These are phyloP conservation scores for Penicillium flavigenum DNA, from an alignment of 495 filamentous ascomycete genomes.

Conservation along the genomic window DNA sequence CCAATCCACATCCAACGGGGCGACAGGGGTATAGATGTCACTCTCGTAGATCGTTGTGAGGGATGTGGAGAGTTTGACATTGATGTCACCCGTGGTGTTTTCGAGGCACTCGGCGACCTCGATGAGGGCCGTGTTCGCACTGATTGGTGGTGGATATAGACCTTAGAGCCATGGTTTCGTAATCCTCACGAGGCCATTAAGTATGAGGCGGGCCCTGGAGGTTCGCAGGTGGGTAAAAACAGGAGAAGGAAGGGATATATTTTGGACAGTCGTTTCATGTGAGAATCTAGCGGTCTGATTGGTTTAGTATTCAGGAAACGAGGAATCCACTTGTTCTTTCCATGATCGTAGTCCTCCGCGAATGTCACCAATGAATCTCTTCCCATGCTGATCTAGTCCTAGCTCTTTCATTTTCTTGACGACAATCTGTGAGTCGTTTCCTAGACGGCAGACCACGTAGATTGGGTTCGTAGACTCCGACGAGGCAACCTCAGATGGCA, in stretches of 20 bases:
- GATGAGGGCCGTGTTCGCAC: constrained; percentile 58
- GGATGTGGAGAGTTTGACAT: constrained; percentile 65
- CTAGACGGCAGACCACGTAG: constrained; percentile 79
- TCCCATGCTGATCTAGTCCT: constrained; percentile 56
- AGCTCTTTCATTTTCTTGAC: constrained; percentile 68
- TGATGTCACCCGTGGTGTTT: constrained; percentile 62
- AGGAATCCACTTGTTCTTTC: constrained; percentile 70
- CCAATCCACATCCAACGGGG: constrained; percentile 57
- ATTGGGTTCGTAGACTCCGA: constrained; percentile 45
- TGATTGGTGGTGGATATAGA: constrained; percentile 66
- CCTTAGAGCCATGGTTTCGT: constrained; percentile 19
- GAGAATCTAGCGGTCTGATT: not conserved
- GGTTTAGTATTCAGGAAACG: constrained; percentile 63
- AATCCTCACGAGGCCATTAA: not conserved
- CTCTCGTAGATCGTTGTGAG: constrained; percentile 72
- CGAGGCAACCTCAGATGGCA: constrained; percentile 35
- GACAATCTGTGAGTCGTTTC: constrained; percentile 85
- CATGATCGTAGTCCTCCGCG: constrained; percentile 81
- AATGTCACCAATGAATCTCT: constrained; percentile 71
- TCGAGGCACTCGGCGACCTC: constrained; percentile 57
- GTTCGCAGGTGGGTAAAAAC: not conserved
- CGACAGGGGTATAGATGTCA: constrained; percentile 61
- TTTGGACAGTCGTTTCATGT: not conserved
- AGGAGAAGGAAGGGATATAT: not conserved
- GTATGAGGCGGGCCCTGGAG: too few relatives aligned